Evolutionary conservation across 768 basidiomycete genomes (phyloP), one percentile per base, ranked within the genome.

Genomic region (Xerocomellus intermedius): DNA sequence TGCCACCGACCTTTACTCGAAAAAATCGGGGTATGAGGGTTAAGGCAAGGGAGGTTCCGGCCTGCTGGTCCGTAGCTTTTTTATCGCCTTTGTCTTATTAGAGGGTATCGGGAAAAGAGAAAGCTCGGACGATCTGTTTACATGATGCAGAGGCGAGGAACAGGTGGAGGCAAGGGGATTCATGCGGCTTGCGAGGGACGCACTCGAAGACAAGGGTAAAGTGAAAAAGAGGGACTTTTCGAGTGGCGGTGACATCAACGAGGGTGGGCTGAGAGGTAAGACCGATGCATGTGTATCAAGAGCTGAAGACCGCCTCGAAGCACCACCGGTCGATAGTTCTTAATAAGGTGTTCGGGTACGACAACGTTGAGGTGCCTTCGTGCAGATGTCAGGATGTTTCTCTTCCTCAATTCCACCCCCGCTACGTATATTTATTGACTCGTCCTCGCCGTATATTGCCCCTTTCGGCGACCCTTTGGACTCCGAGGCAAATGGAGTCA

Each of bases 211-310:
- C 28, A 51, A 14, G 1, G 65, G 30, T 4, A 50, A 65, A 1
- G 77, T 77, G 59, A 87, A 87, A 61, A 80, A 83, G 28, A 87
- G 73, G 26, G 76, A 74, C 26, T 74, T 78, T 52, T 84, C 79
- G 52, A 87, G 73, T 1, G 80, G 77, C 1, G 82, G 81, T 12
- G 80, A 85, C 67, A 74, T 81, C 35, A 87, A 68, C 55, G 76
- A 75, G 2, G 82, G 75, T 0, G 86, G 86, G 56, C 83, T 84
- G 24, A 73, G 73, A 0, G 83, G 82, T 4, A 87, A 74, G 21
- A 80, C 60, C 4, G 72, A 73, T 10, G 71, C 69, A 44, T 77
- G 75, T 24, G 59, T 47, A 35, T 70, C 67, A 22, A 64, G 50
- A 44, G 56, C 56, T 17, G 56, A 64, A 35, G 55, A 57, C 19